phyloP scores from a whole-genome alignment of 2,329 filamentous ascomycete genomes.

The Thelonectria olida region DNA sequence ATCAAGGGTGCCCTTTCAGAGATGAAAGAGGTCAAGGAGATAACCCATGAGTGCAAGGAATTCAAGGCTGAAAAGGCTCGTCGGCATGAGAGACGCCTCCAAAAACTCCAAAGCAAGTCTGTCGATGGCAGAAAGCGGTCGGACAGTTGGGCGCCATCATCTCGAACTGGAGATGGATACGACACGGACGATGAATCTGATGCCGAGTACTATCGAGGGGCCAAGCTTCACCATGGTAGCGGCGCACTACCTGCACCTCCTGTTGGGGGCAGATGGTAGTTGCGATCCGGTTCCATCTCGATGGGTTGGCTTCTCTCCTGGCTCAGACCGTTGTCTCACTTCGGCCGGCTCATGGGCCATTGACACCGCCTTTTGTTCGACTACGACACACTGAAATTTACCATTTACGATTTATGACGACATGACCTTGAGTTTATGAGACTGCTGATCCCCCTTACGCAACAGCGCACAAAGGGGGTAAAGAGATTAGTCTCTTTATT shows the following conservation, averaged over 20 bases:
- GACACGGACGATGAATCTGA: slow-evolving; percentile 50
- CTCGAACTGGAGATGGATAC: slow-evolving; percentile 50
- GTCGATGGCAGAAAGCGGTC: slow-evolving; percentile 51
- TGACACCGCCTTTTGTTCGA: not conserved
- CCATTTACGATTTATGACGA: slow-evolving; percentile 39
- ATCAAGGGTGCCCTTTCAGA: slow-evolving; percentile 66
- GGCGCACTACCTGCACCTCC: slow-evolving; percentile 50
- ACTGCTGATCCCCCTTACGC: slow-evolving; percentile 19
- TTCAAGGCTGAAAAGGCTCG: slow-evolving; percentile 60
- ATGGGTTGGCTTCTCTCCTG: not conserved
- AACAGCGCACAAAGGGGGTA: slow-evolving; percentile 17
- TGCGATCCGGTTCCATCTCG: not conserved
- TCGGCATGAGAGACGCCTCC: slow-evolving; percentile 59
- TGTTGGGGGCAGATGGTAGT: slow-evolving; percentile 25
- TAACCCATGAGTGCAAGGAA: slow-evolving; percentile 57
- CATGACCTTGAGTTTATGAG: slow-evolving; percentile 28
- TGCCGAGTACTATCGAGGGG: slow-evolving; percentile 55
- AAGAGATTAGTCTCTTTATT: slow-evolving; percentile 1
- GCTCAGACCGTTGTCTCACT: not conserved
- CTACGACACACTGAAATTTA: slow-evolving; percentile 8
- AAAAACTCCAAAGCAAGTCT: slow-evolving; percentile 44
- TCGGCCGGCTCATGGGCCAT: not conserved
- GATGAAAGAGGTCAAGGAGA: slow-evolving; percentile 64
- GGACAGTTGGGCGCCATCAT: slow-evolving; percentile 55
- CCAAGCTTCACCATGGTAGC: slow-evolving; percentile 55